These are phyloP conservation scores for Neofusicoccum umdonicola DNA, from an alignment of 2,329 filamentous ascomycete genomes.

Conservation along the genomic window DNA sequence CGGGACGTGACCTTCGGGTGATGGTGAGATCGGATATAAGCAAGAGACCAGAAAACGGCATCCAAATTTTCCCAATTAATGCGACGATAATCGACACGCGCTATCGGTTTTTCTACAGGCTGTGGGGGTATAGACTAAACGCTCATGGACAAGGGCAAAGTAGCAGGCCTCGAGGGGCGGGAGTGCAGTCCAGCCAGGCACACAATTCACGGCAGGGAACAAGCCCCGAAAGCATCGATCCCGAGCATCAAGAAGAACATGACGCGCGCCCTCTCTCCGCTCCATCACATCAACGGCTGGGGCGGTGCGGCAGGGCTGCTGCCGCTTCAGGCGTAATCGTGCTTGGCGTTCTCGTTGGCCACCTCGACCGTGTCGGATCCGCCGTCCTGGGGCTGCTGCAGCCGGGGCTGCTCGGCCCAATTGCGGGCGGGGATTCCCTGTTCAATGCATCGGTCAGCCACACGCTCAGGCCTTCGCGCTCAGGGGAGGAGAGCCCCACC, in stretches of 20 bases:
- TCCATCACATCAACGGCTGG: neutral
- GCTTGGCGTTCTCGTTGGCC: neutral
- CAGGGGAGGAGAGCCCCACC: neutral
- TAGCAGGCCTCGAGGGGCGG: neutral
- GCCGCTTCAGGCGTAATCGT: neutral
- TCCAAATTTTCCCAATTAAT: neutral
- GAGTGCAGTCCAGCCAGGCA: neutral
- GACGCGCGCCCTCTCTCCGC: neutral
- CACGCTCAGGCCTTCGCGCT: neutral
- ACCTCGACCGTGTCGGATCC: neutral
- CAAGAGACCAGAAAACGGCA: neutral
- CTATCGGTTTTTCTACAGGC: neutral
- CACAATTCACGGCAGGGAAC: neutral
- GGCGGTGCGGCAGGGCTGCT: too few species aligned
- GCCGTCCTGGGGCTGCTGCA: neutral
- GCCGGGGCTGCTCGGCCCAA: constrained; percentile 2
- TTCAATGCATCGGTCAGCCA: neutral
- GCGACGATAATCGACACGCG: neutral
- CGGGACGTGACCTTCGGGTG: too few species aligned
- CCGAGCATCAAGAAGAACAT: neutral
- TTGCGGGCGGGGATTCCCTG: neutral
- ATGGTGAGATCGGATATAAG: too few species aligned
- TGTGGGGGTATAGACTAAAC: neutral
- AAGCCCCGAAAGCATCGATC: neutral
- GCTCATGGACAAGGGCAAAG: neutral